phyloP scores from a whole-genome alignment of 1,284 basidiomycete genomes.

The Pseudozyma tsukubaensis region DNA sequence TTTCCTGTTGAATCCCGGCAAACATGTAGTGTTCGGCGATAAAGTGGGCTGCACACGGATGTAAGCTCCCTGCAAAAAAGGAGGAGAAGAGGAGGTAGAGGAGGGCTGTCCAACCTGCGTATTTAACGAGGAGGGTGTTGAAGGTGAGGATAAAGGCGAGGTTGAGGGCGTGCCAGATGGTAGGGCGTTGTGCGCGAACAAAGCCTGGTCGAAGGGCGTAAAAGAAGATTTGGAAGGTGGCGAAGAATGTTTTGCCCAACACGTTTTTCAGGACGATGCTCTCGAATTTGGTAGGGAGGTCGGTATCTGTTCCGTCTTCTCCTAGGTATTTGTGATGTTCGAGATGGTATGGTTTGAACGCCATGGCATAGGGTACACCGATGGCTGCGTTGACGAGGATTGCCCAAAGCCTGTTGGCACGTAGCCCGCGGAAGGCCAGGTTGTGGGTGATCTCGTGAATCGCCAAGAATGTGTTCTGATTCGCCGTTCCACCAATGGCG shows the following conservation, averaged over 20 bases:
- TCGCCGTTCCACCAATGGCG: conserved; percentile 88
- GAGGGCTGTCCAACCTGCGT: conserved; percentile 51
- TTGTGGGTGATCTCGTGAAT: conserved; percentile 99
- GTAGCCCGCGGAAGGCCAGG: conserved; percentile 86
- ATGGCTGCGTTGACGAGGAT: conserved; percentile 93
- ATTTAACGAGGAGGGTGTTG: conserved; percentile 73
- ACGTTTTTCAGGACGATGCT: conserved; percentile 90
- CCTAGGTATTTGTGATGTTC: conserved; percentile 87
- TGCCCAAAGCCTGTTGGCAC: conserved; percentile 85
- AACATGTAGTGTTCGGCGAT: conserved; percentile 80
- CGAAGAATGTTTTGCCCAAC: conserved; percentile 96
- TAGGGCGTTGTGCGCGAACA: conserved; percentile 83
- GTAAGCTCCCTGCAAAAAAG: conserved; percentile 94
- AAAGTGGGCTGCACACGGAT: conserved; percentile 96
- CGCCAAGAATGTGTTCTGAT: conserved; percentile 96
- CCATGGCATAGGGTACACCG: conserved; percentile 91
- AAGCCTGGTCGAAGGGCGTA: conserved; percentile 97
- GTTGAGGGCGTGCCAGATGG: conserved; percentile 86
- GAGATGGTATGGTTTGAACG: conserved; percentile 96
- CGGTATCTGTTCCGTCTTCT: conserved; percentile 95
- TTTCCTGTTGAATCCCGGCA: conserved; percentile 78
- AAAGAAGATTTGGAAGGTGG: conserved; percentile 97
- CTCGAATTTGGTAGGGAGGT: conserved; percentile 88
- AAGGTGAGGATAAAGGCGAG: conserved; percentile 78
- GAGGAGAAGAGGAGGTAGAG: conserved; percentile 86